Percentiles rank a stretch among this genome's conserved stretches.
Conservation (phyloP, 2,329 filamentous ascomycete genomes). For the Alternaria panax region DNA sequence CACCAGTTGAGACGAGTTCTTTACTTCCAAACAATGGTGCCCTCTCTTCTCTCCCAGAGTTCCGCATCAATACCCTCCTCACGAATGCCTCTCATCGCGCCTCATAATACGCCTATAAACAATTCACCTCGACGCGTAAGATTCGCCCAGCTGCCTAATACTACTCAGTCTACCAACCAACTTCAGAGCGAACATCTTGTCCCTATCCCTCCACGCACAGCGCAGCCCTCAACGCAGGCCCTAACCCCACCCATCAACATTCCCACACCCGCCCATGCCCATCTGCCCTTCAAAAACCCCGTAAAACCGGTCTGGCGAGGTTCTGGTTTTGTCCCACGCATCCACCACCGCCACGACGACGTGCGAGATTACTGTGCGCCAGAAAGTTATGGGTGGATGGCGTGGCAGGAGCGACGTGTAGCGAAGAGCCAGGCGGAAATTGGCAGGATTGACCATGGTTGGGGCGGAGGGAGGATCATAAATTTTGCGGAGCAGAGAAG, state of each 20-base stretch:
- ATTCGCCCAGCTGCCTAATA: not conserved
- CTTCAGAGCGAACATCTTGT: not conserved
- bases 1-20: not conserved
- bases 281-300: not conserved
- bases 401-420: not conserved
- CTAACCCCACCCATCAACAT: not conserved
- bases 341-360: conserved; percentile 7
- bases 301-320: not conserved
- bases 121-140: not conserved
- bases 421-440: not conserved
- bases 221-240: not conserved
- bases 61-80: not conserved
- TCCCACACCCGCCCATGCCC: not conserved
- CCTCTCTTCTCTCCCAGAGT: not conserved
- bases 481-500: not conserved
- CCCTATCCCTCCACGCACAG: not conserved
- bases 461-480: not conserved
- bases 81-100: not conserved
- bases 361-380: not conserved
- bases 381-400: conserved; percentile 1
- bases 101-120: not conserved
- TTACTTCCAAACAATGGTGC: not conserved
- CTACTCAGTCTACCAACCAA: not conserved
- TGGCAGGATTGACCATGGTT: not conserved
- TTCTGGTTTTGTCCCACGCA: too few species aligned